phyloP scores from a whole-genome alignment of 139 green algal genomes.

The Micromonas pusilla region DNA sequence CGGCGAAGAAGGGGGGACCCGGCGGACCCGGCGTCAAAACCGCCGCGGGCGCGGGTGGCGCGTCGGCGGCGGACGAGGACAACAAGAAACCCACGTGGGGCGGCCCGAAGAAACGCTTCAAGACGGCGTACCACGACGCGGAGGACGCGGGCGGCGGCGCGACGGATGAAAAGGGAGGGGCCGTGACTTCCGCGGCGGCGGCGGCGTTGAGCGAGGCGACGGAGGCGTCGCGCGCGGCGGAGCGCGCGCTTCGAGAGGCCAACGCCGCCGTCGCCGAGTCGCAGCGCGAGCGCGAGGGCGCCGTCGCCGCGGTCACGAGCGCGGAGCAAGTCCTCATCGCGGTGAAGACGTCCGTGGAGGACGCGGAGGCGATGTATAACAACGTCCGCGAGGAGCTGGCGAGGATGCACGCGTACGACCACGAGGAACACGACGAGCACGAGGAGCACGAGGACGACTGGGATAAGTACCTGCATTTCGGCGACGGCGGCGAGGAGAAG shows the following conservation, averaged over 20 bases:
- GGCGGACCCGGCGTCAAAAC: not conserved
- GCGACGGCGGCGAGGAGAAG: not conserved
- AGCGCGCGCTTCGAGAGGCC: not conserved
- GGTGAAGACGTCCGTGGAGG: slow-evolving; percentile 14
- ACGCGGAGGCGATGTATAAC: slow-evolving; percentile 17
- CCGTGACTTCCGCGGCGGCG: too few species aligned
- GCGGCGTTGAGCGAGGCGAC: too few species aligned
- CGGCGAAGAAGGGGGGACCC: not conserved
- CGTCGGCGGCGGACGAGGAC: not conserved
- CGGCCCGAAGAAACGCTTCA: not conserved
- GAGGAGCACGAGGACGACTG: slow-evolving; percentile 8
- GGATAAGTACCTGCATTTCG: slow-evolving; percentile 20
- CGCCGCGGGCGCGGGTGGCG: not conserved
- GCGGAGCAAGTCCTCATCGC: not conserved
- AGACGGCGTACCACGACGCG: not conserved
- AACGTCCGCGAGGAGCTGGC: not conserved
- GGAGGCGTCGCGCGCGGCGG: too few species aligned
- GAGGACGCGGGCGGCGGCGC: not conserved
- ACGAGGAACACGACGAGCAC: not conserved
- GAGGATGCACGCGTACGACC: not conserved
- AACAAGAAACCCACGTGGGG: not conserved
- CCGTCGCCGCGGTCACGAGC: not conserved
- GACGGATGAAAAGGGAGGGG: too few species aligned
- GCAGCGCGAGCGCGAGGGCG: not conserved
- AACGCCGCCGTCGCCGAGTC: not conserved